Base-by-base conservation (phyloP, 495 filamentous ascomycete species). In the Aspergillus funiculosus region DNA sequence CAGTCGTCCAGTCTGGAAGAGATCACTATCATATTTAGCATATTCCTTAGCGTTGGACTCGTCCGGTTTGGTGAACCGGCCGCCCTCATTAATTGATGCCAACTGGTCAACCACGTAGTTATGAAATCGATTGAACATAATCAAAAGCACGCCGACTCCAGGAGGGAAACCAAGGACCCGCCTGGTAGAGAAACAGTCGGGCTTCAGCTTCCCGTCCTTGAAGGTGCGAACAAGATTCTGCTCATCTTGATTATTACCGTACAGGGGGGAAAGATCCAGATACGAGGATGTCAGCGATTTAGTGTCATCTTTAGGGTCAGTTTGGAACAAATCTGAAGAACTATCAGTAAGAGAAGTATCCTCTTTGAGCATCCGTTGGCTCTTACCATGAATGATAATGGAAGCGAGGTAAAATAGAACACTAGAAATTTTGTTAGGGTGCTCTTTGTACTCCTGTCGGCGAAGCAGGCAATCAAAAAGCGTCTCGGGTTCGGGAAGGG, bases 381-480 rank as follows among this genome's bases (percentile, higher is more conserved):
- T 48, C 67, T 26, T 59, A 73, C 81, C 85, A 52, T 95, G 89
- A 55, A 92, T 94, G 49, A 95, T 90, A 43, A 94, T 87, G 11
- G 81, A 86, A 5, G 88, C 89, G 59, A 89, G 78, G 52, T 96
- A 90, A 73, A 89, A 96, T 9, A 96, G 67, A 43, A 94, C 75
- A 56, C 86, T 91, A 1, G 89, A 94, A 14, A 94, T 82, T 51
- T 86, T 85, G 56, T 85, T 90, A 4, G 83, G 79, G 64, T 86
- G 82, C 35, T 81, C 73, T 47, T 79, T 74, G 43, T 74, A 80
- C 10, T 74, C 60, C 38, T 78, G 76, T 20, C 86, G 72, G 30
- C 73, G 76, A 68, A 88, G 75, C 4, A 88, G 58, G 17, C 79
- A 77, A 58, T 95, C 90, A 48, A 90, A 96, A 19, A 96, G 71